Base-by-base conservation (phyloP, 345 rosid genomes). In the Populus euphratica region DNA sequence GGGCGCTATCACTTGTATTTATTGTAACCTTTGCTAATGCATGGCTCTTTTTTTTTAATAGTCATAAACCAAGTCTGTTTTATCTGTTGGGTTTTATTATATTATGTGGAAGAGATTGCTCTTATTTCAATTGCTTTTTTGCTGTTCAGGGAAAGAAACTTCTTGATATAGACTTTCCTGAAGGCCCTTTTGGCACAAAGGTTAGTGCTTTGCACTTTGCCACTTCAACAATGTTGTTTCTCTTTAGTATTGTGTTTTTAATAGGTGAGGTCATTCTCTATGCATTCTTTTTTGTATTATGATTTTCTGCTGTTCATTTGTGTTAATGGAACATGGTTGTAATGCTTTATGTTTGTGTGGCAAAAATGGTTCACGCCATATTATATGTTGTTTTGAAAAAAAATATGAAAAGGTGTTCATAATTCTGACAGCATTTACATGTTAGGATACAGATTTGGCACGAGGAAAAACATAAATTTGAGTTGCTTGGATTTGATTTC, bases 121-220 rank as follows among this genome's bases (percentile, higher is more conserved):
- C 35, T 65, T 52, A 47, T 70, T 67, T 70, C 27, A 8, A 31
- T 47, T 78, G 38, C 8, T 67, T 69, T 75, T 68, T 2, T 50
- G 65, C 78, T 80, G 25, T 62, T 70, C 71, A 96, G 97, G 99
- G 99, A 70, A 93, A 67, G 85, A 79, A 85, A 31, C 31, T 94
- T 72, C 93, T 91, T 68, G 97, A 93, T 39, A 88, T 90, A 33
- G 73, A 96, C 87, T 59, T 70, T 76, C 97, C 98, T 3, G 86
- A 61, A 11, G 95, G 99, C 81, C 97, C 98, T 68, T 96, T 93
- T 75, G 98, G 99, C 76, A 93, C 97, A 5, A 93, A 93, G 95
- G 99, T 93, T 72, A 44, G 94, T 82, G 41, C 35, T 66, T 39
- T 36, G 69, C 69, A n/a, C 64, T 59, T 65, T 65, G 8, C 33